A percentile compares a stretch with the other conserved stretches of the same genome.
These are phyloP conservation scores for Aspergillus fijiensis DNA, from an alignment of 2,329 filamentous ascomycete species.

Conservation along the genomic window DNA sequence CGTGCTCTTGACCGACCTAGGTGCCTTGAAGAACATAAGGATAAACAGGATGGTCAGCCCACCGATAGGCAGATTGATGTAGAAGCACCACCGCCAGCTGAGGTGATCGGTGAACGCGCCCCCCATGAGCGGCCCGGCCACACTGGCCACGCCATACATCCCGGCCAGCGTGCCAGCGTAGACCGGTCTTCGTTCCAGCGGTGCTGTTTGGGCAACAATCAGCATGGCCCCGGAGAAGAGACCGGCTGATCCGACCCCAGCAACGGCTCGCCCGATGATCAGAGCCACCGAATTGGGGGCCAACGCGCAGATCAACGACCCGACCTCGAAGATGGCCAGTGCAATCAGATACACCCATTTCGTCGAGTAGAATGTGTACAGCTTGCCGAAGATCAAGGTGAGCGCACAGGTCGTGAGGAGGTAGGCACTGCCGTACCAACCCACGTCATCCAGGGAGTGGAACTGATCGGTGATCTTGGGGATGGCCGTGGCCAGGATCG, in stretches of 20 bases:
- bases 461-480: slow-evolving; percentile 51
- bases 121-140: slow-evolving; percentile 47
- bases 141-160: slow-evolving; percentile 45
- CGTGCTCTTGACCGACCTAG: slow-evolving; percentile 35
- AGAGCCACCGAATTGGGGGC: slow-evolving; percentile 40
- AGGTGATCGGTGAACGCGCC: slow-evolving; percentile 20
- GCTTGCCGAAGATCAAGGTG: slow-evolving; percentile 44
- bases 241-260: slow-evolving; percentile 41
- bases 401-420: slow-evolving; percentile 46
- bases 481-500: slow-evolving; percentile 49
- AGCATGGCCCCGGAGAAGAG: slow-evolving; percentile 42
- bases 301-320: slow-evolving; percentile 40
- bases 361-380: slow-evolving; percentile 45
- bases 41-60: slow-evolving; percentile 46
- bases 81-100: slow-evolving; percentile 48
- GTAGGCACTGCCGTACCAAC: slow-evolving; percentile 51
- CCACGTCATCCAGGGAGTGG: slow-evolving; percentile 47
- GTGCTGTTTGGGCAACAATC: slow-evolving; percentile 42
- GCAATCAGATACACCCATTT: slow-evolving; percentile 46
- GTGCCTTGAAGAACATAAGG: slow-evolving; percentile 33
- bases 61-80: slow-evolving; percentile 56
- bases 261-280: slow-evolving; percentile 45
- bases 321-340: slow-evolving; percentile 45
- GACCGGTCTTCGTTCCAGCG: slow-evolving; percentile 40
- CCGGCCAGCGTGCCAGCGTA: slow-evolving; percentile 43